Evolutionary conservation across 768 basidiomycete species (phyloP).

Genomic region (Boletus subcaerulescens): DNA sequence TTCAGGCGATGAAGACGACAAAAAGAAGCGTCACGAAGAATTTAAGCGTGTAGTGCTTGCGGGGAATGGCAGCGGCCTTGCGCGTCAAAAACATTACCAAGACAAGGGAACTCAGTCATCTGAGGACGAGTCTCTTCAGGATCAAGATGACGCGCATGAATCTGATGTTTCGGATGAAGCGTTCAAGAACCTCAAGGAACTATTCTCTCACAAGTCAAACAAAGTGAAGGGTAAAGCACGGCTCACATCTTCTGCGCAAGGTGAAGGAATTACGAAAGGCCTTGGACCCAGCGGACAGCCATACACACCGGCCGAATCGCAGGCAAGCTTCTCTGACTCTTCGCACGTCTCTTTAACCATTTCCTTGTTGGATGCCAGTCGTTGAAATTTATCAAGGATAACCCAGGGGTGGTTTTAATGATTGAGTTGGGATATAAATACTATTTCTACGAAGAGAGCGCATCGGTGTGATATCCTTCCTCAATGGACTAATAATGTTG

Average conservation of each 20-base stretch:
- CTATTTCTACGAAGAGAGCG: slow-evolving; percentile 82
- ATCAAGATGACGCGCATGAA: slow-evolving; percentile 26
- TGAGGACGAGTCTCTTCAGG: slow-evolving; percentile 19
- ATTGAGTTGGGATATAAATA: slow-evolving; percentile 85
- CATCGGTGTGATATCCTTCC: slow-evolving; percentile 47
- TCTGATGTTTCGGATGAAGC: slow-evolving; percentile 44
- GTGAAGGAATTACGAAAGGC: slow-evolving; percentile 37
- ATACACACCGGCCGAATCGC: slow-evolving; percentile 77
- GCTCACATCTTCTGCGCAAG: slow-evolving; percentile 21
- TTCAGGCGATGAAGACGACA: slow-evolving; percentile 39
- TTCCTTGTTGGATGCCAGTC: slow-evolving; percentile 15
- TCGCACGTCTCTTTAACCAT: neutral
- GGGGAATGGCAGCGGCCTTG: slow-evolving; percentile 38
- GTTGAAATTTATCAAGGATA: slow-evolving; percentile 56
- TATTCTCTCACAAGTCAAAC: slow-evolving; percentile 41
- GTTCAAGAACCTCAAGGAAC: slow-evolving; percentile 45
- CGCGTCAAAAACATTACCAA: slow-evolving; percentile 16
- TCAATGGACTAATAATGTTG: neutral
- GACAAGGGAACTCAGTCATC: slow-evolving; percentile 16
- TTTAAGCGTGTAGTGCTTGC: slow-evolving; percentile 54
- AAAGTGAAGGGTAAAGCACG: slow-evolving; percentile 38
- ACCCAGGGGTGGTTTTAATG: slow-evolving; percentile 69
- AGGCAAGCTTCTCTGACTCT: slow-evolving; percentile 37
- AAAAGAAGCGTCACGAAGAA: slow-evolving; percentile 42
- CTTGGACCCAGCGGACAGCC: slow-evolving; percentile 67